A percentile compares a stretch with the other conserved stretches of the same genome.
Evolutionary conservation across 2,329 filamentous ascomycete genomes (phyloP).

Genomic region (Purpureocillium lavendulum): DNA sequence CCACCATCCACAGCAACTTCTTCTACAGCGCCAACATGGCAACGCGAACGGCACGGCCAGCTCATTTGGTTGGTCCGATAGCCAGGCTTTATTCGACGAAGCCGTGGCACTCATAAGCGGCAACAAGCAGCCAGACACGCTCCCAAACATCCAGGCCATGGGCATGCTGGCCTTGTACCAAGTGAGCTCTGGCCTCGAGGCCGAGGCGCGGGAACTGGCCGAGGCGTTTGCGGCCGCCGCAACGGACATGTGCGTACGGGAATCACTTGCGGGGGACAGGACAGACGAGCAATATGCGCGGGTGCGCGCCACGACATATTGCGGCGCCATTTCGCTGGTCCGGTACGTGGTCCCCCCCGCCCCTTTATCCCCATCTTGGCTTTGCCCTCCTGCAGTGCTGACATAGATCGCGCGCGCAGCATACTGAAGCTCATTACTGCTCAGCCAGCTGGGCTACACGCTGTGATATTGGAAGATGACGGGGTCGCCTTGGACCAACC

Average conservation of each 20-base stretch:
- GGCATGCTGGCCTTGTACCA: slow-evolving; percentile 7
- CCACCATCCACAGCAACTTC: neutral
- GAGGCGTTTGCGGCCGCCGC: slow-evolving; percentile 2
- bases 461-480: too few species aligned
- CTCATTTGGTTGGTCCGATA: slow-evolving; percentile 1
- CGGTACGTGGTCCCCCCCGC: slow-evolving; percentile 2
- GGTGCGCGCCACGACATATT: slow-evolving; percentile 4
- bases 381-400: neutral
- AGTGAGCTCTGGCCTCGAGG: slow-evolving; percentile 3
- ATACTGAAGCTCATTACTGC: too few species aligned
- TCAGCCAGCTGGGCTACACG: too few species aligned
- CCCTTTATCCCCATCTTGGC: neutral
- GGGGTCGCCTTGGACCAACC: too few species aligned
- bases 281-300: slow-evolving; percentile 1
- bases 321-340: slow-evolving; percentile 7
- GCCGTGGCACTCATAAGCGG: neutral
- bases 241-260: neutral
- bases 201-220: slow-evolving; percentile 3
- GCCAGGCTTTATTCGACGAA: slow-evolving; percentile 3
- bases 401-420: too few species aligned
- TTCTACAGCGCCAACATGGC: too few species aligned
- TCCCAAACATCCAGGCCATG: slow-evolving; percentile 8
- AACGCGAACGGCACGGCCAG: too few species aligned
- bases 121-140: neutral
- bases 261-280: neutral